Evolutionary conservation across 768 basidiomycete genomes (phyloP), one percentile per base, ranked within the genome.

Genomic region (Tricholomella constricta): DNA sequence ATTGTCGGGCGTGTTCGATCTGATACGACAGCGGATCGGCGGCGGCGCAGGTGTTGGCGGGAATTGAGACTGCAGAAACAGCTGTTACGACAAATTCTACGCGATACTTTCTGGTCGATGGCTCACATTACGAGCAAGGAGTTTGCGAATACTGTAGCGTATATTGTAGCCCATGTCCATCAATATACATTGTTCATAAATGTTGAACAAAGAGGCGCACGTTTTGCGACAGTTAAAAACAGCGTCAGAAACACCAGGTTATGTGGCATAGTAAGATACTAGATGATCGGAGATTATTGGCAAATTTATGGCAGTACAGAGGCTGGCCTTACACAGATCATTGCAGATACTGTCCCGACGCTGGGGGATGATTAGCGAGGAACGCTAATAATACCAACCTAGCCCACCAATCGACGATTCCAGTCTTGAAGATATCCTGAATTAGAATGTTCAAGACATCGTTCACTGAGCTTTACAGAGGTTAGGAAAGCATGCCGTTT

Each of bases 191-290:
- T n/a, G n/a, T n/a, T n/a, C n/a, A n/a, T n/a, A n/a, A n/a, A n/a
- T n/a, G n/a, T n/a, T n/a, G n/a, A 32, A 32, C 14, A 14, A 14
- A 2, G 10, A 4, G 31, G 31, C 31, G 31, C 9, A 56, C 55
- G 32, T 22, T 56, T 51, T 14, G 50, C 31, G 7, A 56, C 32
- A 9, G 50, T 27, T 40, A 45, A 56, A 32, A 56, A 56, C 4
- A 56, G 34, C 2, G 51, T 34, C n/a, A 56, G n/a, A 19, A 52
- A 52, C 12, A 56, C 35, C 0, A 56, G 26, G 35, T 56, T 56
- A n/a, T 52, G 22, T 22, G 55, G 45, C 55, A 56, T 56, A 17
- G 29, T 26, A 17, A 38, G 19, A 36, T 45, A 56, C 55, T 56
- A 23, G 2, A 37, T 4, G 15, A 14, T 19, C 1, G 5, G 29